Percentiles rank a stretch among this genome's conserved stretches.
Conservation (phyloP, 2,329 filamentous ascomycete species). For the Diaporthe eres region DNA sequence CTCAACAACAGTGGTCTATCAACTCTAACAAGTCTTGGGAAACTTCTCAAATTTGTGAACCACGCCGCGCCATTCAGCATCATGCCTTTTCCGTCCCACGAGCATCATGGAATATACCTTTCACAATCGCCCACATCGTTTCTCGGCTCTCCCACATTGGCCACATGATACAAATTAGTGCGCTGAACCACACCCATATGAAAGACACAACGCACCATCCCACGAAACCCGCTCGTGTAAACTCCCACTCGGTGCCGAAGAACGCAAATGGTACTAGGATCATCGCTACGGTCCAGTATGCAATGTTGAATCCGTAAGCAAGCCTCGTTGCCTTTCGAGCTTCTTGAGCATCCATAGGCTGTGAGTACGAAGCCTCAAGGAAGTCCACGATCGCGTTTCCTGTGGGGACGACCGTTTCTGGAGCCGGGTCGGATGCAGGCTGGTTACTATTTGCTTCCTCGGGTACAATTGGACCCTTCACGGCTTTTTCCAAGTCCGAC, state of each 20-base stretch:
- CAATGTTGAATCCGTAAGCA: slow-evolving; percentile 52
- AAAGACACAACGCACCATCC: slow-evolving; percentile 57
- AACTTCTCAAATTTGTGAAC: not conserved
- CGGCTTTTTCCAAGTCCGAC: slow-evolving; percentile 40
- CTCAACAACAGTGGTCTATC: too few relatives aligned
- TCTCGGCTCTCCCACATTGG: slow-evolving; percentile 54
- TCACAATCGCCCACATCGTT: slow-evolving; percentile 49
- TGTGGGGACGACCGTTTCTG: slow-evolving; percentile 48
- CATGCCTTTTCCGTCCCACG: not conserved
- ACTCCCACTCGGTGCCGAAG: slow-evolving; percentile 55
- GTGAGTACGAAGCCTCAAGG: slow-evolving; percentile 55
- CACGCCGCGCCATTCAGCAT: not conserved
- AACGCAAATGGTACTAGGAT: slow-evolving; percentile 56
- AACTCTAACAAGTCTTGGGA: not conserved
- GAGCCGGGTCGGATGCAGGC: slow-evolving; percentile 43
- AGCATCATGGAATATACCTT: slow-evolving; percentile 23
- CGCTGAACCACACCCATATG: slow-evolving; percentile 56
- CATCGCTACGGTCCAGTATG: slow-evolving; percentile 54
- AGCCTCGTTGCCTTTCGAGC: slow-evolving; percentile 54
- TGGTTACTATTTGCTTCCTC: not conserved
- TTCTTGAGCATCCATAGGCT: slow-evolving; percentile 56
- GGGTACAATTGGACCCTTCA: not conserved
- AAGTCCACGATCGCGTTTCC: slow-evolving; percentile 59
- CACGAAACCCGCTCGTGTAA: slow-evolving; percentile 51
- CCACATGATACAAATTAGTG: slow-evolving; percentile 55